Evolutionary conservation across 139 green algal species (phyloP), one percentile per base, ranked within the genome.

Genomic region (Nannochloris sp.): DNA sequence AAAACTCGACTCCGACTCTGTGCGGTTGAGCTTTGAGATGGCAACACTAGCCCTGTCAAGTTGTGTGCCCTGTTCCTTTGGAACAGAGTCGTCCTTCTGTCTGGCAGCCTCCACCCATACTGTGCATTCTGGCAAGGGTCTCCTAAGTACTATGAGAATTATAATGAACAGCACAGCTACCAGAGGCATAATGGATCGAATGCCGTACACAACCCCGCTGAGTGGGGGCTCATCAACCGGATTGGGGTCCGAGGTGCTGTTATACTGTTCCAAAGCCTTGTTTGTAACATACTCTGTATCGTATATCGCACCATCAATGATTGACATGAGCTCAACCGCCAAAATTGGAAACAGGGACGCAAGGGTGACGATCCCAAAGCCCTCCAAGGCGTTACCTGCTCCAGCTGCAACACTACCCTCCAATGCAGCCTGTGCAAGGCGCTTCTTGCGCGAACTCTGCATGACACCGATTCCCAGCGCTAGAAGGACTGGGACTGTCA

Each of bases 281-380:
- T 62, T 34, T 4, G 68, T 55, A 7, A 75, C 60, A 55, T 73
- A 73, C 2, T 75, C 69, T 29, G 74, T 53, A 51, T 60, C 66
- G 56, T 64, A 77, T 24, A 66, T 60, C 8, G 60, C 14, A 18
- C 64, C 53, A 5, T 62, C 69, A 11, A 78, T 48, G 50, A 78
- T 69, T 6, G 50, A 61, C 72, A 83, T 77, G 4, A 83, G 31
- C 68, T 75, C 48, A n/a, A 83, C 76, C 4, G 69, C 69, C 36
- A 83, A 55, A n/a, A 83, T 48, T 14, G 76, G 76, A 25, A 72
- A 62, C 37, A 83, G 18, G 3, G 68, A 78, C 9, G 76, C 76
- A 12, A 83, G 61, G 2, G 76, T 83, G 6, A 83, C 72, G 23
- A 80, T 73, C 18, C 75, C 75, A 74, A 82, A 82, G 48, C 75